Evolutionary conservation across 257 asterid species (phyloP).

Genomic region (Solanum clarkiae): DNA sequence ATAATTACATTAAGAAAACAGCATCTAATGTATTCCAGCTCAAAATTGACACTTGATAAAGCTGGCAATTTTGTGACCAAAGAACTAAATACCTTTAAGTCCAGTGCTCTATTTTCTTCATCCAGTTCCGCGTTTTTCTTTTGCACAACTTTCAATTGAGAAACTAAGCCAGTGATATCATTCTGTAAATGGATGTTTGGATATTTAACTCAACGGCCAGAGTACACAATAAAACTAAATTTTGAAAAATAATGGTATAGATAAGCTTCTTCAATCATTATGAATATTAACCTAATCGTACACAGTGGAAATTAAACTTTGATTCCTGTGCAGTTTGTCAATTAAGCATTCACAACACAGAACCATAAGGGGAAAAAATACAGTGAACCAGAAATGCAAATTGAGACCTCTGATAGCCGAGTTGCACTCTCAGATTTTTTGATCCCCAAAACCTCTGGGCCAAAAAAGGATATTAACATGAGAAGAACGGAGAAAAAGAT

Average conservation of each 20-base stretch:
- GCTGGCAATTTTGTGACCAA: background rate
- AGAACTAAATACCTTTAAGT: conserved; percentile 39
- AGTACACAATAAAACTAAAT: background rate
- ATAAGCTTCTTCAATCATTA: background rate
- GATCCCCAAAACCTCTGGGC: conserved; percentile 45
- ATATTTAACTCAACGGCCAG: background rate
- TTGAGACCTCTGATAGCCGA: conserved; percentile 67
- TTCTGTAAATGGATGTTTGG: conserved; percentile 32
- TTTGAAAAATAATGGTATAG: too few relatives aligned
- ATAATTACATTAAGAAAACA: background rate
- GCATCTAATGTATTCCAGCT: background rate
- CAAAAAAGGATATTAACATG: background rate
- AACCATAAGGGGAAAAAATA: background rate
- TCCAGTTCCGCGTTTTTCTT: conserved; percentile 55
- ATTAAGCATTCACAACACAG: background rate
- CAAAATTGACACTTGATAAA: background rate
- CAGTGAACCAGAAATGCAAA: background rate
- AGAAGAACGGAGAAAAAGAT: background rate
- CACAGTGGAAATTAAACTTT: background rate
- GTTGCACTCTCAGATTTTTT: conserved; percentile 65
- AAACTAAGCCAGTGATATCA: conserved; percentile 73
- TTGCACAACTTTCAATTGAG: conserved; percentile 68
- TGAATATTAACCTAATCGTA: background rate
- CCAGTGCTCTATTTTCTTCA: conserved; percentile 44
- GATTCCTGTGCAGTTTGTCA: background rate